Conservation (phyloP, 2,329 filamentous ascomycete species). For the Botrytis elliptica region DNA sequence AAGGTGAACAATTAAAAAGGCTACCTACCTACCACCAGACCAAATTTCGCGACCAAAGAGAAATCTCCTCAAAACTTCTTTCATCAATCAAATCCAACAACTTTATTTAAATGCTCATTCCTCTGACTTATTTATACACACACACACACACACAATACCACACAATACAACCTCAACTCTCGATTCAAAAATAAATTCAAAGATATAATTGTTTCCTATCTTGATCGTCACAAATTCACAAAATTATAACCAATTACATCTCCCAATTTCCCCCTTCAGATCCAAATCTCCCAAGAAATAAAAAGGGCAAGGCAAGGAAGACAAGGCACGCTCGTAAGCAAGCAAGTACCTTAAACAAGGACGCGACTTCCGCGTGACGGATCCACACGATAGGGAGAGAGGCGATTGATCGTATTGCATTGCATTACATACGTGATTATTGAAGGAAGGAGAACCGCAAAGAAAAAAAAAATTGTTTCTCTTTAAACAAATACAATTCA, state of each 20-base stretch:
- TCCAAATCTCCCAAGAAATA: background rate
- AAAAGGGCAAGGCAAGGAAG: background rate
- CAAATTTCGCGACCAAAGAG: conserved; percentile 14
- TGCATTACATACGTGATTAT: background rate
- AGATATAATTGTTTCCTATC: too few relatives aligned
- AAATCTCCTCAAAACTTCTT: background rate
- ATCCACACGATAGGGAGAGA: background rate
- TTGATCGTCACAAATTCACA: background rate
- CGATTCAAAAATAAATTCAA: too few relatives aligned
- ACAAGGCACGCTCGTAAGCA: too few relatives aligned
- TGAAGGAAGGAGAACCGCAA: conserved; percentile 13
- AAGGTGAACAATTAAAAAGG: background rate
- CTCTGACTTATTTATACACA: background rate
- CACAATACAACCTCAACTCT: background rate
- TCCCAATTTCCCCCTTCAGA: background rate
- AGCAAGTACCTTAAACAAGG: conserved; percentile 10
- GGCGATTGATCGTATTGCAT: background rate
- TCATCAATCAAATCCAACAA: background rate
- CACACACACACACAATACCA: background rate
- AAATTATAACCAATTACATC: background rate
- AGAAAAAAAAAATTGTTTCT: conserved; percentile 1
- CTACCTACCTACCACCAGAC: background rate
- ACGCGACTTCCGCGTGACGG: conserved; percentile 22
- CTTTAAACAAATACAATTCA: background rate
- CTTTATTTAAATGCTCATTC: background rate